A percentile compares a stretch with the other conserved stretches of the same genome.
Conservation (phyloP, 768 basidiomycete genomes). For the Lactarius sp. region DNA sequence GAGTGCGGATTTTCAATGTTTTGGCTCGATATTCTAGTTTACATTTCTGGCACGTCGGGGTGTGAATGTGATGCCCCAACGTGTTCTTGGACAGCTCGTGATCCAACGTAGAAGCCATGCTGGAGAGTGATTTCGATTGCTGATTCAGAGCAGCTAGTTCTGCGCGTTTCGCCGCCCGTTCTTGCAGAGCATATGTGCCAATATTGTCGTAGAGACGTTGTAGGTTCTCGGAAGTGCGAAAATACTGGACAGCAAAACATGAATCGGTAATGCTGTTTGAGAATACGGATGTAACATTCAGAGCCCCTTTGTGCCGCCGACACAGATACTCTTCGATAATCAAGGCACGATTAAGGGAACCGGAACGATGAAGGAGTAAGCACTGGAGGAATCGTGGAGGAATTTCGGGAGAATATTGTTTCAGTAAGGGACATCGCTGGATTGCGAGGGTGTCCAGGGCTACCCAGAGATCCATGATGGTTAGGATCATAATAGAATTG, state of each 20-base stretch:
- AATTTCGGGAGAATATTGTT: conserved; percentile 43
- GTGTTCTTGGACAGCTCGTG: too few species aligned
- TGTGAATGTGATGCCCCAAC: not conserved
- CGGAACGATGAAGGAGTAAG: conserved; percentile 36
- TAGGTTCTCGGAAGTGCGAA: not conserved
- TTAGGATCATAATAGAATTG: conserved; percentile 40
- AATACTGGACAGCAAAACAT: conserved; percentile 3
- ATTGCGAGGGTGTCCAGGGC: conserved; percentile 40
- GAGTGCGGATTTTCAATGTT: not conserved
- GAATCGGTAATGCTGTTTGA: not conserved
- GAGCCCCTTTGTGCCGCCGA: not conserved
- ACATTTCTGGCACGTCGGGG: not conserved
- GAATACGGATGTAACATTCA: not conserved
- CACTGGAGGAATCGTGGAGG: conserved; percentile 35
- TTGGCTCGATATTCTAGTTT: not conserved
- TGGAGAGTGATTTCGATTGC: not conserved
- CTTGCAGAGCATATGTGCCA: not conserved
- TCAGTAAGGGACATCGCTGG: conserved; percentile 35
- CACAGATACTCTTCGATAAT: not conserved
- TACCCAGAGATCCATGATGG: conserved; percentile 44
- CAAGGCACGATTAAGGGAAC: not conserved
- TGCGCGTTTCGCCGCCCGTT: not conserved
- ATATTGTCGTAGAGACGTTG: not conserved
- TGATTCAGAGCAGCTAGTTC: not conserved
- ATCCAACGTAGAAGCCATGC: too few species aligned